Evolutionary conservation across 148 eudicot species (phyloP).

Genomic region (Simmondsia chinensis): DNA sequence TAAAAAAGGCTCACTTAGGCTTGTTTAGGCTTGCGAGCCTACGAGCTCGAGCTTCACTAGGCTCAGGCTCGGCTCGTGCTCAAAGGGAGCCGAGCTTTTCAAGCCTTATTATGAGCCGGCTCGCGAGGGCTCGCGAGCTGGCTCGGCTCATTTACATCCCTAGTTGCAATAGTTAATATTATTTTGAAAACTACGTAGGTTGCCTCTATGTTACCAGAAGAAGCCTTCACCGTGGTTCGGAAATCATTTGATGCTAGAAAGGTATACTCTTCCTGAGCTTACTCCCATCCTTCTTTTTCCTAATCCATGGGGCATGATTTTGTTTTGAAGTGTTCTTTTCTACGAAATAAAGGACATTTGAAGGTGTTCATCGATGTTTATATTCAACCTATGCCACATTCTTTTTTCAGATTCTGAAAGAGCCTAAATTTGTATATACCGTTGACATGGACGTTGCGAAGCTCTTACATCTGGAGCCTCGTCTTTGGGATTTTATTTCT

Average conservation of each 20-base stretch:
- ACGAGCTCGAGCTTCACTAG: too few species aligned
- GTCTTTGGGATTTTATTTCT: conserved; percentile 73
- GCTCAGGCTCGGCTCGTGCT: too few species aligned
- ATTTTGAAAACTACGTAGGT: conserved; percentile 43
- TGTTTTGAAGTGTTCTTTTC: not conserved
- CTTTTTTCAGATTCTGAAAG: conserved; percentile 45
- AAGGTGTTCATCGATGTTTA: not conserved
- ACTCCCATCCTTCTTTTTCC: not conserved
- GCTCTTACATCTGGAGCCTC: conserved; percentile 62
- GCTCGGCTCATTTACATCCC: not conserved
- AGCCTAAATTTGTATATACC: conserved; percentile 85
- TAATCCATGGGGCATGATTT: too few species aligned
- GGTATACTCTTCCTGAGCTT: conserved; percentile 26
- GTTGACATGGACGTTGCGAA: conserved; percentile 84
- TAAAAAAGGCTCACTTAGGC: too few species aligned
- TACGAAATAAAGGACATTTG: not conserved
- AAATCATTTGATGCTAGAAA: conserved; percentile 97
- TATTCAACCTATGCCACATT: not conserved
- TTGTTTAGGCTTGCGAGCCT: too few species aligned
- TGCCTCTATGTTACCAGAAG: conserved; percentile 84
- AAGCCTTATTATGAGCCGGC: too few species aligned
- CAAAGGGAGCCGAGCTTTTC: too few species aligned
- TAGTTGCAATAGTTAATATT: not conserved
- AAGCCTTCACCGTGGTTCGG: conserved; percentile 74
- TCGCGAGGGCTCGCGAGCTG: too few species aligned